Conservation (phyloP, 257 asterid species). For the Haberlea rhodopensis region DNA sequence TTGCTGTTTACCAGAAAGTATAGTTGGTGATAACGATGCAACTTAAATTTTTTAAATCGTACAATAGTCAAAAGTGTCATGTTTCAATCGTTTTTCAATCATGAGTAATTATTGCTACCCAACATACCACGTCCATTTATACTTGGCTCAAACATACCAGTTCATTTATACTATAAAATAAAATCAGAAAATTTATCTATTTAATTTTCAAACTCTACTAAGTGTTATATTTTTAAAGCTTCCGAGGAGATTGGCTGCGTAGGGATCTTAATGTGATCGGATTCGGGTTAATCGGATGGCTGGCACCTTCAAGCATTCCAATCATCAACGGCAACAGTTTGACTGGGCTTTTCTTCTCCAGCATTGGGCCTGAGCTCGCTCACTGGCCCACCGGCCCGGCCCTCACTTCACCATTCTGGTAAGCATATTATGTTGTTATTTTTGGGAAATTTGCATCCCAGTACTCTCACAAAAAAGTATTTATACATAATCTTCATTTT, state of each 20-base stretch:
- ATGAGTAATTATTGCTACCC: too few species aligned
- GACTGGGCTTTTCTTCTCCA: conserved; percentile 81
- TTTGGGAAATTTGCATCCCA: too few species aligned
- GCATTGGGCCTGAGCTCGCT: conserved; percentile 83
- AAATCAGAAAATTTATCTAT: not conserved
- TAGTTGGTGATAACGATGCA: too few species aligned
- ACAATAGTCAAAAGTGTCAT: too few species aligned
- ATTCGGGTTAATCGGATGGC: conserved; percentile 90
- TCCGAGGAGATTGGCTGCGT: conserved; percentile 79
- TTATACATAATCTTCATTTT: too few species aligned
- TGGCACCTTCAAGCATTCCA: conserved; percentile 90
- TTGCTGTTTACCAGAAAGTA: too few species aligned
- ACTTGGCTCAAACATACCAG: too few species aligned
- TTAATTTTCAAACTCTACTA: not conserved
- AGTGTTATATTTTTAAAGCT: conserved; percentile 40
- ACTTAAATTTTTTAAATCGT: too few species aligned
- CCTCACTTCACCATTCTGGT: conserved; percentile 79
- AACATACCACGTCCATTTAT: too few species aligned
- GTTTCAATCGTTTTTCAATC: too few species aligned
- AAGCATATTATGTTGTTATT: too few species aligned
- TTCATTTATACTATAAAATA: not conserved
- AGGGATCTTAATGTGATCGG: conserved; percentile 91
- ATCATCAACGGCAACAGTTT: conserved; percentile 74
- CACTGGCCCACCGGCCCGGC: conserved; percentile 90
- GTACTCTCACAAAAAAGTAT: too few species aligned